Evolutionary conservation across 2,329 filamentous ascomycete genomes (phyloP), one percentile per base, ranked within the genome.

Genomic region (Trichoderma sp.): DNA sequence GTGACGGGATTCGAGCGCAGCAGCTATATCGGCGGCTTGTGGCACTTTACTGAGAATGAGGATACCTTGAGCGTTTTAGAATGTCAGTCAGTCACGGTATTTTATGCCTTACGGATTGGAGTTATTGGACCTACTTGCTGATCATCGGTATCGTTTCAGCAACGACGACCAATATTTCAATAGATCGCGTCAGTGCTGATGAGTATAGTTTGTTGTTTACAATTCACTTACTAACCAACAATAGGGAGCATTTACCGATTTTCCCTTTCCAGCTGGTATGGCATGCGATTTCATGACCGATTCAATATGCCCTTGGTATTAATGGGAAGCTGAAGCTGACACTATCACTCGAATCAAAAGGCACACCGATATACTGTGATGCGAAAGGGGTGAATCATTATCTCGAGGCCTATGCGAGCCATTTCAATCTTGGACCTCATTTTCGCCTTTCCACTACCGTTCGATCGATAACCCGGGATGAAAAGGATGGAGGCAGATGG

Each of bases 1-100:
- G 81, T 79, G 5, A 76, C 78, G 1, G 82, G 78, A 2, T 84
- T 83, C 56, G 83, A 84, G 59, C 75, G 78, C 32, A 80, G 80
- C 66, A 69, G 73, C 55, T 79, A 78, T 66, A 72, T 83, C 21
- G 82, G 82, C 11, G 82, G 82, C 0, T 72, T 84, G 0, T 84
- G 82, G 82, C 76, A 78, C 21, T 82, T 78, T 69, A 81, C 76
- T 13, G 74, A 76, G 4, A 74, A 80, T 26, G 69, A 78, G 64
- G 74, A 77, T 43, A 81, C 79, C 70, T 75, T 70, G 68, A 75
- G 73, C 26, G 77, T 79, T 24, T 77, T 81, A 18, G 71, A 75
- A 55, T 77, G 75, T 77, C 73, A 73, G 75, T 77, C 73, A 73
- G 72, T 76, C 54, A 6, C n/a, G 18, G n/a, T 34, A 18, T 34